Base-by-base conservation (phyloP, 345 rosid species). In the Rhizophora mangle region DNA sequence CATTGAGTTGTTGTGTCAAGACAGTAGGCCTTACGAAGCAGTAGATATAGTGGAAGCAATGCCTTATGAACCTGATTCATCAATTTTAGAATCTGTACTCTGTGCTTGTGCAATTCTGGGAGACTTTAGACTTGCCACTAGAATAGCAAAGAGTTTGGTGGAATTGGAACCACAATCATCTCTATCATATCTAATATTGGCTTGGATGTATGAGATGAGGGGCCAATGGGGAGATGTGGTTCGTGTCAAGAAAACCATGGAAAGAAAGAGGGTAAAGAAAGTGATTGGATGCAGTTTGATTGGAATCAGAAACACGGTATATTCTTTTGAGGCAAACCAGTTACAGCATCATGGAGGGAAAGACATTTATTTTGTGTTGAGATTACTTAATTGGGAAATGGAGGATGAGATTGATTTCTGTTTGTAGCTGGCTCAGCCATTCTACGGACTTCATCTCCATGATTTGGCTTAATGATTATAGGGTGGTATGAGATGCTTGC, bases 151-250 rank as follows among this genome's bases (percentile, higher is more conserved):
- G 76, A 79, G 66, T 72, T 80, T 90, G 82, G 72, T 84, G 60
- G 83, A 75, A 8, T 39, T 75, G 39, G 75, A 82, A 47, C 85
- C 86, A 24, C 68, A 70, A 39, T 85, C 89, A 6, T 60, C 74
- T 53, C 58, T 82, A 67, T 82, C 93, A 8, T 88, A 80, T 72
- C 54, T 79, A 18, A 72, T 86, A 65, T 72, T 93, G 82, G 69
- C 76, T 64, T 75, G 76, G 64, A 64, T 76, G 57, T 92, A 86
- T 60, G 89, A 87, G 72, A 82, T 62, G 80, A 80, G 82, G 72
- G 84, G 85, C 43, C 76, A 75, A 51, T 88, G 95, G 98, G 98
- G 88, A 70, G 77, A 75, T 27, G 63, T 87, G 64, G 85, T 86
- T 60, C 79, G 77, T 68, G 65, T 88, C 51, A 74, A 77, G 79